Conservation (phyloP, 2,329 filamentous ascomycete genomes). For the Colletotrichum musae region DNA sequence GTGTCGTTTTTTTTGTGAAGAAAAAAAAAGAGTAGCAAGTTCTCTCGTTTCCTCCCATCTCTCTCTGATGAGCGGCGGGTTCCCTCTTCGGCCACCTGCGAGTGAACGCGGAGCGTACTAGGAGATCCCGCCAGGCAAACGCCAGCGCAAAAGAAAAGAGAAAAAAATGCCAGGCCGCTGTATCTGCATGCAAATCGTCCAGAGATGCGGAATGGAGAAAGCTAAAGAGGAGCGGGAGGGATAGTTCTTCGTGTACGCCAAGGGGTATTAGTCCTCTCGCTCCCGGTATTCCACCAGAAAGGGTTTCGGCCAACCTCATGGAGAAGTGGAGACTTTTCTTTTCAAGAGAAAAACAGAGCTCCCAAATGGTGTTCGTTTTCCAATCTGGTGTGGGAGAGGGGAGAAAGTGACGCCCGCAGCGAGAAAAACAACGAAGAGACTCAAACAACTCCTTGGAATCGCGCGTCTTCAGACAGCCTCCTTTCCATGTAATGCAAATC, state of each 20-base stretch:
- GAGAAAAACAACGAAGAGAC: slow-evolving; percentile 42
- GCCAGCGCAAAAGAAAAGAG: slow-evolving; percentile 18
- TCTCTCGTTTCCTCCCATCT: slow-evolving; percentile 20
- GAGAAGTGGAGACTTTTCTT: slow-evolving; percentile 62
- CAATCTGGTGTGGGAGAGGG: slow-evolving; percentile 67
- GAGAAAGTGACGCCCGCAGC: slow-evolving; percentile 46
- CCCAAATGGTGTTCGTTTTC: slow-evolving; percentile 60
- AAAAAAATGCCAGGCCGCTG: slow-evolving; percentile 23
- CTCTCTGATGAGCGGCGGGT: slow-evolving; percentile 35
- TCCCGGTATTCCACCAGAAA: slow-evolving; percentile 59
- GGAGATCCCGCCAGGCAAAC: slow-evolving; percentile 41
- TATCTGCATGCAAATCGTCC: slow-evolving; percentile 24
- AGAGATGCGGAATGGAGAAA: slow-evolving; percentile 27
- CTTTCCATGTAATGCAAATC: slow-evolving; percentile 33
- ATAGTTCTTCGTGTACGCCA: slow-evolving; percentile 46
- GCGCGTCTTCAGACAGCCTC: slow-evolving; percentile 37
- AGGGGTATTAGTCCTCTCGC: slow-evolving; percentile 55
- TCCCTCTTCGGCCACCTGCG: slow-evolving; percentile 29
- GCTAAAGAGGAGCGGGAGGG: slow-evolving; percentile 48
- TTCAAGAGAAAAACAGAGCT: slow-evolving; percentile 47
- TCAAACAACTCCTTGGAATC: slow-evolving; percentile 38
- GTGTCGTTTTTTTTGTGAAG: slow-evolving; percentile 8
- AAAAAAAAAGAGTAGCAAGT: slow-evolving; percentile 25
- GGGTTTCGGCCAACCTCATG: slow-evolving; percentile 63
- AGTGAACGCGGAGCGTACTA: slow-evolving; percentile 36